These are phyloP conservation scores for Venturia aucupariae DNA, from an alignment of 2,329 filamentous ascomycete species.

Conservation along the genomic window DNA sequence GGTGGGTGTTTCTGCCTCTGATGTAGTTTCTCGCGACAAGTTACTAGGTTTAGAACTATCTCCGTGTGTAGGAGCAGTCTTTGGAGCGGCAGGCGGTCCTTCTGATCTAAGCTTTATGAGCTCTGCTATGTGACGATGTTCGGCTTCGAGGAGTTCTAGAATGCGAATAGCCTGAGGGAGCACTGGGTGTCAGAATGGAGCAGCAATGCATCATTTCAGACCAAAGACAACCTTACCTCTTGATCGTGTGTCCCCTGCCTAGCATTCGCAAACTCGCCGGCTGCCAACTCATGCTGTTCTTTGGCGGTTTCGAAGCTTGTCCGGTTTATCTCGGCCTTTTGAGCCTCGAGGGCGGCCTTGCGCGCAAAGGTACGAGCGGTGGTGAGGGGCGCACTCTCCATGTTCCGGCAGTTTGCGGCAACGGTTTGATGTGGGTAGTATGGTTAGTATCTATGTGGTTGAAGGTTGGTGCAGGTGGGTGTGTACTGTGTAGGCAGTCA, in stretches of 20 bases:
- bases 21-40: not conserved
- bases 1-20: not conserved
- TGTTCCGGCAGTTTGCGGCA: constrained; percentile 27
- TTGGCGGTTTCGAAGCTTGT: constrained; percentile 69
- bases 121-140: constrained; percentile 75
- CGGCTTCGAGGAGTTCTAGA: constrained; percentile 72
- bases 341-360: constrained; percentile 66
- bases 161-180: constrained; percentile 70
- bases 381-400: constrained; percentile 63
- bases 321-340: constrained; percentile 53
- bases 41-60: not conserved
- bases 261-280: constrained; percentile 78
- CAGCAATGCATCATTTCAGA: not conserved
- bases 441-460: not conserved
- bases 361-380: constrained; percentile 83
- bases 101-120: constrained; percentile 49
- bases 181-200: constrained; percentile 23
- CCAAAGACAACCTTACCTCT: constrained; percentile 37
- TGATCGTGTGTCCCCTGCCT: constrained; percentile 59
- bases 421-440: not conserved
- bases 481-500: not conserved
- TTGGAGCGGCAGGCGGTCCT: constrained; percentile 13
- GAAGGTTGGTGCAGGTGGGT: not conserved
- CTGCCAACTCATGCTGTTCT: constrained; percentile 79
- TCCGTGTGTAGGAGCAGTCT: constrained; percentile 11